These are phyloP conservation scores for Tylopilus sp. DNA, from an alignment of 768 basidiomycete genomes.

Conservation along the genomic window DNA sequence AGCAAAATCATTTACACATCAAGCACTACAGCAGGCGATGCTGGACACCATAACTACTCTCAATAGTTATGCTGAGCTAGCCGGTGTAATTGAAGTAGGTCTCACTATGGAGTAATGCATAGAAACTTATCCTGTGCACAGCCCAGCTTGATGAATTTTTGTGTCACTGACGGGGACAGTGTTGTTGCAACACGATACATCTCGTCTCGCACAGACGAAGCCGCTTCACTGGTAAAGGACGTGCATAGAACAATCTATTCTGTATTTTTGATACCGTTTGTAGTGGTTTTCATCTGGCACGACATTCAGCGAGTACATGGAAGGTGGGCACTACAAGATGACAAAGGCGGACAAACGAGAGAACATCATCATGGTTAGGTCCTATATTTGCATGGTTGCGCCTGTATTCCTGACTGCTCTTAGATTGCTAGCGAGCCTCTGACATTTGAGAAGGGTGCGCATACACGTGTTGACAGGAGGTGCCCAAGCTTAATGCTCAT, in stretches of 20 bases:
- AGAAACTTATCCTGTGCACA: constrained; percentile 27
- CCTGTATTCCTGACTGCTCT: constrained; percentile 6
- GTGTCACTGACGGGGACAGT: constrained; percentile 91
- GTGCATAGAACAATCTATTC: background rate
- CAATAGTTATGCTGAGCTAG: constrained; percentile 72
- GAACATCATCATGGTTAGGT: constrained; percentile 82
- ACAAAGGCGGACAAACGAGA: constrained; percentile 93
- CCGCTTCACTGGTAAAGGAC: constrained; percentile 73
- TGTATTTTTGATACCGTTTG: constrained; percentile 5
- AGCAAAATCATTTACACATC: constrained; percentile 69
- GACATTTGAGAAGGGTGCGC: constrained; percentile 88
- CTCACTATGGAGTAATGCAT: background rate
- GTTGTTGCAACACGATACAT: constrained; percentile 95
- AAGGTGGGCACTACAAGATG: constrained; percentile 93
- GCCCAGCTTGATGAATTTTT: constrained; percentile 94
- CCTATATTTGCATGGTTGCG: background rate
- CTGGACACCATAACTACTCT: constrained; percentile 78
- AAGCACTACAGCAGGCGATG: constrained; percentile 80
- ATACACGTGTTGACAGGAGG: background rate
- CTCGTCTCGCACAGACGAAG: constrained; percentile 86
- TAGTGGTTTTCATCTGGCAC: constrained; percentile 97
- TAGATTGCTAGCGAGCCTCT: constrained; percentile 90
- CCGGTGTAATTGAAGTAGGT: constrained; percentile 65
- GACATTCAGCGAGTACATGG: constrained; percentile 84
- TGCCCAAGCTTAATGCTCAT: background rate